Evolutionary conservation across 768 basidiomycete genomes (phyloP), one percentile per base, ranked within the genome.

Genomic region (Boletus subcaerulescens): DNA sequence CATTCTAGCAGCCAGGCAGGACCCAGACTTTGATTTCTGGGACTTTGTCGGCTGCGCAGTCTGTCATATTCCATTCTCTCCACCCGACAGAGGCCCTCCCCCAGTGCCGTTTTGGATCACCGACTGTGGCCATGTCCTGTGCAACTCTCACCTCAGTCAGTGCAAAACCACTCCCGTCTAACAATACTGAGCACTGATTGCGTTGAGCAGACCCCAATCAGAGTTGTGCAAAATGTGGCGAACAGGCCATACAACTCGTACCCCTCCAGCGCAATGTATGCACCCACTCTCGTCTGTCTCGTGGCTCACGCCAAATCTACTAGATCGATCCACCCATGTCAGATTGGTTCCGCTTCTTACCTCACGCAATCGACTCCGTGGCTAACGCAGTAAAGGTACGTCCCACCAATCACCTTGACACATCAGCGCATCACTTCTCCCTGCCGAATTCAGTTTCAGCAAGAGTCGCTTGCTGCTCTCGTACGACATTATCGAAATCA

Each of bases 31-130:
- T 52, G 84, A 87, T 59, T 87, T 90, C 67, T 93, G 91, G 91
- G 86, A 91, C 43, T 91, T 89, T 57, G 85, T 91, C 7, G 71
- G 73, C 50, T 93, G 91, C 62, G 74, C 80, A 0, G 76, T 80
- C 64, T 93, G 91, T 61, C 84, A 85, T 58, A 76, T 89, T 26
- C 80, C 84, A 0, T 93, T 87, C 61, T 64, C 74, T 8, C 73
- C 81, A 3, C 68, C 68, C n/a, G 76, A 79, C 36, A 73, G 76
- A 40, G 80, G 78, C 0, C 71, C 74, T 1, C 78, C 85, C 11
- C 75, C 79, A 3, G 72, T 89, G 26, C 91, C 91, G 0, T 93
- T 93, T 68, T 93, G 91, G 91, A 76, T 92, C 56, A 91, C 91
- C 2, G 89, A 92, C 67, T 93, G 91, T 61, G 89, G 89, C 0